Conservation (phyloP, 1,284 basidiomycete species). For the Puccinia polysora region DNA sequence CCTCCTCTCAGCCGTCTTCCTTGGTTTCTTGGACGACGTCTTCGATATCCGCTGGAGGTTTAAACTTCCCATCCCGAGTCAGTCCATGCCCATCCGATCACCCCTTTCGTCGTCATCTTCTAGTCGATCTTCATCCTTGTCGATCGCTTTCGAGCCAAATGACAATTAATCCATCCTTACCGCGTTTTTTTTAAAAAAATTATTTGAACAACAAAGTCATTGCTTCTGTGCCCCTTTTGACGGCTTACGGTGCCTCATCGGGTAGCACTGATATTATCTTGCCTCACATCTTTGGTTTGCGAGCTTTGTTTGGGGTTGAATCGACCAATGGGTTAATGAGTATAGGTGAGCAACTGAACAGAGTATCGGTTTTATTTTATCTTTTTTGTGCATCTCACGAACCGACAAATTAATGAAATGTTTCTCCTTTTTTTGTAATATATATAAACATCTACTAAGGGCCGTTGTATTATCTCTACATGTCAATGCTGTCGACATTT, state of each 20-base stretch:
- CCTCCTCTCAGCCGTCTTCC: slow-evolving; percentile 80
- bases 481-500: slow-evolving; percentile 91
- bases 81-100: background rate
- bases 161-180: too few species aligned
- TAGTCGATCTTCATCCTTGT: background rate
- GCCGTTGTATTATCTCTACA: slow-evolving; percentile 91
- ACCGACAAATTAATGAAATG: background rate
- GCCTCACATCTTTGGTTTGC: slow-evolving; percentile 60
- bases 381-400: background rate
- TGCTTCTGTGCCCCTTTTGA: slow-evolving; percentile 84
- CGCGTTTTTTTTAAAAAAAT: too few species aligned
- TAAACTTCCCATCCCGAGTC: slow-evolving; percentile 82
- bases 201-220: too few species aligned
- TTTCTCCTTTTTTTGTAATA: background rate
- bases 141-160: too few species aligned
- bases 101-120: background rate
- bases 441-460: slow-evolving; percentile 57
- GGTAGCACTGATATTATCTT: slow-evolving; percentile 93
- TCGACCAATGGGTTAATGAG: slow-evolving; percentile 62
- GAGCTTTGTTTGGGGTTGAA: slow-evolving; percentile 57
- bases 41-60: slow-evolving; percentile 99
- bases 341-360: slow-evolving; percentile 64
- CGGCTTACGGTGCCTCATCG: slow-evolving; percentile 84
- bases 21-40: slow-evolving; percentile 94
- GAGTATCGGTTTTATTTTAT: slow-evolving; percentile 40